Conservation (phyloP, 1,139 yeast genomes). For the Hemisphaericaspora xylofermentans region DNA sequence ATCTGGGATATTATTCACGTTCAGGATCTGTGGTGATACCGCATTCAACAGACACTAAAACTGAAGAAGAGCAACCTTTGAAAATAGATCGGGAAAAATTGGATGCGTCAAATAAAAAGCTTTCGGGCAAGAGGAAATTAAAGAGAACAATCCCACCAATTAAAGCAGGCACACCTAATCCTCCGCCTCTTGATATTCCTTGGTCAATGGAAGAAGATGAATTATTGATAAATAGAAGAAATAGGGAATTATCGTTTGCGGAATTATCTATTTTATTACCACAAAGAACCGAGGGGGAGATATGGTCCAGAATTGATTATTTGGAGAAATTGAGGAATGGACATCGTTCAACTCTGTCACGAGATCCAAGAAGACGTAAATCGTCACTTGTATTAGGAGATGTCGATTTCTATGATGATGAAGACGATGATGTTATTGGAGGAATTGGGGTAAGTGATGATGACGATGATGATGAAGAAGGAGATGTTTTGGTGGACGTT, state of each 20-base stretch:
- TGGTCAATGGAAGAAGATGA: conserved; percentile 75
- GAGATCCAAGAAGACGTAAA: conserved; percentile 34
- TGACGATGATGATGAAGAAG: conserved; percentile 25
- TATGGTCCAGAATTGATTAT: conserved; percentile 59
- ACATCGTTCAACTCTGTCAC: conserved; percentile 32
- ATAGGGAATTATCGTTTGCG: conserved; percentile 63
- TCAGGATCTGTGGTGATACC: conserved; percentile 50
- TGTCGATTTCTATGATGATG: conserved; percentile 47
- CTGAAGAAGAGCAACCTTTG: conserved; percentile 28
- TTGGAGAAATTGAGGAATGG: conserved; percentile 51
- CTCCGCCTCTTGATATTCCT: conserved; percentile 39
- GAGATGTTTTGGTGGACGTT: conserved; percentile 39
- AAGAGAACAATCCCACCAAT: conserved; percentile 11
- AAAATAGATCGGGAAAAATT: conserved; percentile 18
- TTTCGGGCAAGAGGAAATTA: conserved; percentile 6
- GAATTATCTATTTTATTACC: conserved; percentile 76
- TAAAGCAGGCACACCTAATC: conserved; percentile 13
- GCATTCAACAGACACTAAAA: conserved; percentile 32
- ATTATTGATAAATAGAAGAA: conserved; percentile 55
- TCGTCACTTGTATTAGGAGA: conserved; percentile 46
- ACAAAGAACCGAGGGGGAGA: conserved; percentile 71
- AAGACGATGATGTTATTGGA: conserved; percentile 42
- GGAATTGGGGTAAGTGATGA: conserved; percentile 36
- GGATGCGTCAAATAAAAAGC: conserved; percentile 13
- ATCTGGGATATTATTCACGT: conserved; percentile 40